Base-by-base conservation (phyloP, 179 eudicot species). In the Sideroxylon spinosum region DNA sequence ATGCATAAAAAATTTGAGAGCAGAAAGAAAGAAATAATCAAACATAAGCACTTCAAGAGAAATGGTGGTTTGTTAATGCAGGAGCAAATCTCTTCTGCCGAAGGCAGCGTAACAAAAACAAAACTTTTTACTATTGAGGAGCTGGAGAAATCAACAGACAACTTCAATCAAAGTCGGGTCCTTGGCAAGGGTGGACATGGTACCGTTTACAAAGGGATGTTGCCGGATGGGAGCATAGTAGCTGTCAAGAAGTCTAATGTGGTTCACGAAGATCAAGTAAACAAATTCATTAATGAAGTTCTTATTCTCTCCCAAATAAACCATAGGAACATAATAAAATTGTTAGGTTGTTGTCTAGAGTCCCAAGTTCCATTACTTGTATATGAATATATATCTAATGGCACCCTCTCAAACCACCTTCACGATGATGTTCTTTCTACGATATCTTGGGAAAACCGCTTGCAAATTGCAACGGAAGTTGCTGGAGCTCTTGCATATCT, bases 401-500 rank as follows among this genome's bases (percentile, higher is more conserved):
- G 83, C 20, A 81, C 83, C 7, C 77, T 81, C 3, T 55, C 66
- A 13, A 0, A 64, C 61, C 78, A 74, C 59, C 73, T 80, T 17
- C 82, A 80, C 48, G 61, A 59, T 3, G 69, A 74, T 8, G 6
- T 0, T 25, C 20, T 4, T 29, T 73, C 68, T 10, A 46, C 20
- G 5, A 0, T 80, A 8, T 46, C 80, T 20, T 76, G 83, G 83
- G 28, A 29, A 0, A 48, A 17, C 6, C 79, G 80, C 9, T 57
- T 81, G 22, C 56, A 59, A 29, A 71, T 71, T 25, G 77, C 77
- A 0, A 19, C 25, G 9, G 79, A 81, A 63, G 55, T 76, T 25
- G 83, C 83, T 0, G 80, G 49, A 44, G 83, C 80, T 9, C 78
- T 81, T 72, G 72, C 83, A 14, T 76, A 81, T 61, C 28, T 80